These are phyloP conservation scores for Colletotrichum liaoningense DNA, from an alignment of 2,329 filamentous ascomycete genomes.

Conservation along the genomic window DNA sequence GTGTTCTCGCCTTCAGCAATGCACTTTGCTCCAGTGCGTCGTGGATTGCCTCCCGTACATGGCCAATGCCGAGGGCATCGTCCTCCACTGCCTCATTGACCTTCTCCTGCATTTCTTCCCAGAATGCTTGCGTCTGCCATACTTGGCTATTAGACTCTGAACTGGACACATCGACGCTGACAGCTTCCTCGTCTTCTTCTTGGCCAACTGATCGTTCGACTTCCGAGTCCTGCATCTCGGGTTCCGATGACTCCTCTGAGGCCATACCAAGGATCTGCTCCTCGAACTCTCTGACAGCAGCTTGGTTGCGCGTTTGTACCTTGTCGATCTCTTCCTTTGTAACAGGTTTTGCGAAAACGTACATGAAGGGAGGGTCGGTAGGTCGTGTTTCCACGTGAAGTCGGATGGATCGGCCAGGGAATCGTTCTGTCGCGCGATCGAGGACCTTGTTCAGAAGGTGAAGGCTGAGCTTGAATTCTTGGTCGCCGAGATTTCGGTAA, in stretches of 20 bases:
- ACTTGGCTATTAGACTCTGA: constrained; percentile 36
- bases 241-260: constrained; percentile 43
- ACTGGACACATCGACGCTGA: constrained; percentile 34
- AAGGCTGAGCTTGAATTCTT: constrained; percentile 87
- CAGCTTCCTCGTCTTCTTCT: constrained; percentile 34
- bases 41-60: constrained; percentile 65
- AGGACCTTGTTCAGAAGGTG: constrained; percentile 83
- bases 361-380: constrained; percentile 75
- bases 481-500: constrained; percentile 73
- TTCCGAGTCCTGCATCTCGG: constrained; percentile 36
- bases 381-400: constrained; percentile 84
- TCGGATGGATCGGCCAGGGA: constrained; percentile 80
- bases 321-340: constrained; percentile 75
- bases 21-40: constrained; percentile 67
- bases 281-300: constrained; percentile 77
- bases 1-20: constrained; percentile 57
- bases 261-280: constrained; percentile 66
- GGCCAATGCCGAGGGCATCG: constrained; percentile 63
- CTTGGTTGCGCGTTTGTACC: constrained; percentile 78
- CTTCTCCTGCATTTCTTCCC: constrained; percentile 65
- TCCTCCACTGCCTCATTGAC: constrained; percentile 69
- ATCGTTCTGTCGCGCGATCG: constrained; percentile 78
- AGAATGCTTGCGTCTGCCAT: constrained; percentile 53
- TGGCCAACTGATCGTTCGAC: constrained; percentile 16
- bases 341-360: constrained; percentile 91